Evolutionary conservation across 441 rosid genomes (phyloP).

Genomic region (Biscutella laevigata): DNA sequence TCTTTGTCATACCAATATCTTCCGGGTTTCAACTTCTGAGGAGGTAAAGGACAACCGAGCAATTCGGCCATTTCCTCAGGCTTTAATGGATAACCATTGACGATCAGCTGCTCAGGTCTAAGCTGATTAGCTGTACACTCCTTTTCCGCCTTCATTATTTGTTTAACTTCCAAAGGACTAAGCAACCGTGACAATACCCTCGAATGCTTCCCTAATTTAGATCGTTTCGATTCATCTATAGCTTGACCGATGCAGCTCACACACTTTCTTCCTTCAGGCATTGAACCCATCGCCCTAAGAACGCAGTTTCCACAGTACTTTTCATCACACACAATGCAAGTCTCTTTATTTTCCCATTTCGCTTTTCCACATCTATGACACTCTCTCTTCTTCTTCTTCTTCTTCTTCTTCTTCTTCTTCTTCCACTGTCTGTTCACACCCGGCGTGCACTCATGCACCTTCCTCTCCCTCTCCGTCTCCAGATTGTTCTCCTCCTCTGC

Average conservation of each 20-base stretch:
- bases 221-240: slow-evolving; percentile 79
- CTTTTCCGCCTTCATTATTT: slow-evolving; percentile 94
- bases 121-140: slow-evolving; percentile 96
- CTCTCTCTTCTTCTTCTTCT: slow-evolving; percentile 48
- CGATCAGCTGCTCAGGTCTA: slow-evolving; percentile 84
- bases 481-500: slow-evolving; percentile 20
- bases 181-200: slow-evolving; percentile 72
- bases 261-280: slow-evolving; percentile 99
- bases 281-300: slow-evolving; percentile 97
- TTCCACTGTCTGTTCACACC: slow-evolving; percentile 55
- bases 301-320: slow-evolving; percentile 91
- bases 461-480: slow-evolving; percentile 42
- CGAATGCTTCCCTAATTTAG: slow-evolving; percentile 70
- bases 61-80: slow-evolving; percentile 90
- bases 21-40: slow-evolving; percentile 85
- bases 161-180: slow-evolving; percentile 93
- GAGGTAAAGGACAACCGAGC: slow-evolving; percentile 73
- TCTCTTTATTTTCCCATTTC: slow-evolving; percentile 90
- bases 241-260: slow-evolving; percentile 77
- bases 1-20: slow-evolving; percentile 98
- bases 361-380: slow-evolving; percentile 80
- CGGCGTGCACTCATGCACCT: slow-evolving; percentile 44
- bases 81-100: slow-evolving; percentile 74
- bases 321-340: slow-evolving; percentile 88
- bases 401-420: slow-evolving; percentile 51